Evolutionary conservation across 2,329 filamentous ascomycete genomes (phyloP), one percentile per base, ranked within the genome.

Genomic region (Aquanectria penicillioides): DNA sequence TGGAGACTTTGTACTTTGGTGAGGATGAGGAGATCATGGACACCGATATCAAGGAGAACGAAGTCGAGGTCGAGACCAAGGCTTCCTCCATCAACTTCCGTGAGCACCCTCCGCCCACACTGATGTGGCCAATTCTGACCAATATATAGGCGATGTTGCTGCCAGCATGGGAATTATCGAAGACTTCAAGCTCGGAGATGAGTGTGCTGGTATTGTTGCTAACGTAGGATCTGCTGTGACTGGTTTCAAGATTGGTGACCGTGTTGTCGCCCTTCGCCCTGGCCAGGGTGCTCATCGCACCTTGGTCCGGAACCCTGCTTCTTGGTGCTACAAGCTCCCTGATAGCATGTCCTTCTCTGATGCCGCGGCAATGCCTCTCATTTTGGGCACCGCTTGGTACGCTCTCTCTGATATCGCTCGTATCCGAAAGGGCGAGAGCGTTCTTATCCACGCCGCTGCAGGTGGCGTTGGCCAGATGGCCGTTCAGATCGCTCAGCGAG

Each of bases 371-470:
- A 48, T 59, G 41, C 43, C 50, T 5, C 36, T 56, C 12, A 49
- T 49, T 46, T 38, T 55, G 5, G 44, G 43, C 4, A 59, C 57
- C 6, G 52, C 57, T 12, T 51, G 38, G 36, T 52, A 61, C n/a
- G 47, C 43, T n/a, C 46, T 57, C 5, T 43, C 44, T 2, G 52
- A 57, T 9, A 56, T 56, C 15, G 57, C 52, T 13, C 37, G 47
- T 6, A 41, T 52, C 13, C 33, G 38, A 20, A 17, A 43, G 34
- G 57, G 52, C 11, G 47, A 75, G 47, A 61, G 53, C 6, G 65
- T 77, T 1, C 69, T 78, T 3, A 72, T 76, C 36, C 74, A 61
- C 28, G 47, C 57, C 15, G 52, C 53, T 10, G 46, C 57, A 8
- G 57, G 57, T 31, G 52, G 52, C 12, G 62, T 73, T 5, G 75